Evolutionary conservation across 371 early-diverging fungal genomes (phyloP), one percentile per base, ranked within the genome.

Genomic region (Coemansia sp.): DNA sequence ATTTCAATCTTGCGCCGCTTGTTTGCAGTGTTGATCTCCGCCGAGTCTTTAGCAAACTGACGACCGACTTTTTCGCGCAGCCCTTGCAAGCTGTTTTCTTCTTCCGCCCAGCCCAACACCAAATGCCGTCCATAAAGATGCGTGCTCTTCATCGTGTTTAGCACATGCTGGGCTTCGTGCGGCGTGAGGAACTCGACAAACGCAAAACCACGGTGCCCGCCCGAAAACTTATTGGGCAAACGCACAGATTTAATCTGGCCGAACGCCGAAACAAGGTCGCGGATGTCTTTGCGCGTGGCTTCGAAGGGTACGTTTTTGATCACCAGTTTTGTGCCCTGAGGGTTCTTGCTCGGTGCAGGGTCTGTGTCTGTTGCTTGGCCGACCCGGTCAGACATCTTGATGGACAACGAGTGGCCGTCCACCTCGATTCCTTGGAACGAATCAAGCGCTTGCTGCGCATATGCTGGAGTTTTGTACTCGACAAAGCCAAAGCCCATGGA

Each of bases 281-380:
- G 86, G 57, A 99, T 79, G 69, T 99, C 99, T 78, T 90, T 91
- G 73, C 91, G 89, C 21, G 98, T 94, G 10, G 99, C 98, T 83
- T 99, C 98, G 81, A 99, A 99, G 48, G 99, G 98, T 58, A 99
- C 86, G 83, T 99, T 99, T 66, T 96, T 95, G 27, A 99, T 89
- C 26, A 99, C 83, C 59, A 99, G 80, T 79, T 99, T 99, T 52
- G 92, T 92, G 51, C 84, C 80, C 59, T 81, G 87, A 54, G 82
- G 85, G 71, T 84, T 82, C 69, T 74, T 69, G 18, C 27, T 8
- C 13, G 31, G n/a, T 45, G 6, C 45, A 37, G 31, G 24, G 11
- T 10, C 50, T n/a, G 52, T 26, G 10, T 26, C 55, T 0, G 29
- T 10, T 6, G 40, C 63, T 57, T 63, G 66, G 54, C 78, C 63